phyloP scores from a whole-genome alignment of 2,329 filamentous ascomycete species.

The Bipolaris sorokiniana region DNA sequence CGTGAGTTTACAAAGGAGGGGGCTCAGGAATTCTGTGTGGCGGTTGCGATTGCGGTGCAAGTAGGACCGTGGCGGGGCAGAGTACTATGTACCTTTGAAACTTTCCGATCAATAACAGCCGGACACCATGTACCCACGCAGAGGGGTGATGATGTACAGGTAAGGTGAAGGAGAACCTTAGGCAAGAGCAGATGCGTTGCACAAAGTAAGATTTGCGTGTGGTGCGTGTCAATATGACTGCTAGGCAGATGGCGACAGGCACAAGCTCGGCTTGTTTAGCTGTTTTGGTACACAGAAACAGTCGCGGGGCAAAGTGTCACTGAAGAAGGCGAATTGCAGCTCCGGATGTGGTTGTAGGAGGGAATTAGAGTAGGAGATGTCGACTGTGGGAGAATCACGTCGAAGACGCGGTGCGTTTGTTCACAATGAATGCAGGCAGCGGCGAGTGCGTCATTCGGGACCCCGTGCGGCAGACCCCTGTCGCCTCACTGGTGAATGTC shows the following conservation, averaged over 20 bases:
- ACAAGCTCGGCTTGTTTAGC: conserved; percentile 2
- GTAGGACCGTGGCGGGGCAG: conserved; percentile 33
- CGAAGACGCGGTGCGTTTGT: conserved; percentile 33
- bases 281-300: conserved; percentile 2
- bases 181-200: conserved; percentile 3
- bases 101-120: conserved; percentile 2
- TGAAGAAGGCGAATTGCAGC: conserved; percentile 5
- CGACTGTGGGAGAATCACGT: conserved; percentile 30
- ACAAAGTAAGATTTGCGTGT: conserved; percentile 9
- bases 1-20: not conserved
- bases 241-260: conserved; percentile 8
- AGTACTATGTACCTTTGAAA: conserved; percentile 24
- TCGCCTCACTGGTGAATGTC: conserved; percentile 30
- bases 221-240: conserved; percentile 4
- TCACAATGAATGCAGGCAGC: conserved; percentile 25
- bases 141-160: not conserved
- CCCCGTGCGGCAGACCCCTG: conserved; percentile 31
- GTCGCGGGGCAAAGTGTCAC: not conserved
- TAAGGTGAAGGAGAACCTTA: not conserved
- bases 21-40: conserved; percentile 13
- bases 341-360: not conserved
- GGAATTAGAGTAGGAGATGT: conserved; percentile 14
- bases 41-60: conserved; percentile 19
- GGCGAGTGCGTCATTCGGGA: conserved; percentile 29
- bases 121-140: not conserved